Conservation (phyloP, 164 flowering plant species). For the Liriodendron chinense region DNA sequence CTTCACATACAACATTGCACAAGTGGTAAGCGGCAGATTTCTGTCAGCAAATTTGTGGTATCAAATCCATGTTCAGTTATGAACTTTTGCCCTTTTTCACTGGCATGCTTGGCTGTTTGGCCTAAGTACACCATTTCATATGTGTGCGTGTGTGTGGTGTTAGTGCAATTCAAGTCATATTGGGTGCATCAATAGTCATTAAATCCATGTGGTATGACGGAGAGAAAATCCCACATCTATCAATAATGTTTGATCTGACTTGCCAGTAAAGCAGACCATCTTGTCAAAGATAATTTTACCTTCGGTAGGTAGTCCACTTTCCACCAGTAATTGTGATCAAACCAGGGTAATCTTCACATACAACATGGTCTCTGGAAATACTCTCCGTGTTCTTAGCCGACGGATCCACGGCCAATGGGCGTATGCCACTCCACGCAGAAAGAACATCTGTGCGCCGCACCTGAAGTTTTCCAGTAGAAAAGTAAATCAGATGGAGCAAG, state of each 20-base stretch:
- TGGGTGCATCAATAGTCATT: neutral
- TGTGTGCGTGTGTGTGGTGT: neutral
- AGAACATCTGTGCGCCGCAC: conserved; percentile 94
- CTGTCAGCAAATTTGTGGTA: neutral
- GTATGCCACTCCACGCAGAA: conserved; percentile 99
- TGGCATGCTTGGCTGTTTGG: neutral
- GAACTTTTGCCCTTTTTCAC: neutral
- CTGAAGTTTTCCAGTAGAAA: conserved; percentile 31
- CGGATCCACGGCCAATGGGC: conserved; percentile 92
- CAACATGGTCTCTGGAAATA: conserved; percentile 95
- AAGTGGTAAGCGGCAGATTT: neutral
- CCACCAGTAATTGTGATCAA: conserved; percentile 96
- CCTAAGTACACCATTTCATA: neutral
- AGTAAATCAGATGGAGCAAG: neutral
- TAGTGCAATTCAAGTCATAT: neutral
- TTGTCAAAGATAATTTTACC: conserved; percentile 36
- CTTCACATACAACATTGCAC: conserved; percentile 81
- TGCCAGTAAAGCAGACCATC: neutral
- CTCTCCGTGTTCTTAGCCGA: conserved; percentile 88
- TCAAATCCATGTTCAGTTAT: neutral
- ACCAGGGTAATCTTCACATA: conserved; percentile 91
- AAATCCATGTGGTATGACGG: too few species aligned
- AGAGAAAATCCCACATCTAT: neutral
- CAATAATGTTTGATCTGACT: neutral
- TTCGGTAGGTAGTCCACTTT: conserved; percentile 95